These are phyloP conservation scores for Moricandia arvensis DNA, from an alignment of 345 rosid genomes.

Conservation along the genomic window DNA sequence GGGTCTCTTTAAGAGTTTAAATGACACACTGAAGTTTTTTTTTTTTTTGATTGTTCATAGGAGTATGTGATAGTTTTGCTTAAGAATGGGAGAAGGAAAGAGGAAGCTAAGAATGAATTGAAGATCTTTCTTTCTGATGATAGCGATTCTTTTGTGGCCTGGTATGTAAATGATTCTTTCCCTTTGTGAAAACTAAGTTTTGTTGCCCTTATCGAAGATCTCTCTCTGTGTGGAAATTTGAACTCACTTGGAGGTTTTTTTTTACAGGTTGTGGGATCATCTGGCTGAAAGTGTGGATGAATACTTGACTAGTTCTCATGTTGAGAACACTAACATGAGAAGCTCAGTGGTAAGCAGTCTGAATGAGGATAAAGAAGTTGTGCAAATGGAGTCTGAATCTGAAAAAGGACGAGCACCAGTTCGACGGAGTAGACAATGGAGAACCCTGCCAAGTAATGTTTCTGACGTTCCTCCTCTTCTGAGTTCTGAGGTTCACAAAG, in stretches of 20 bases:
- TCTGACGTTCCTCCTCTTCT: conserved; percentile 62
- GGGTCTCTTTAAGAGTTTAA: neutral
- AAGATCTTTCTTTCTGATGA: conserved; percentile 89
- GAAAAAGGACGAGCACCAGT: conserved; percentile 47
- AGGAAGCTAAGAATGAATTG: conserved; percentile 84
- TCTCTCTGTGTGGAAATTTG: neutral
- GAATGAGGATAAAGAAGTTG: conserved; percentile 36
- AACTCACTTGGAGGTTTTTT: neutral
- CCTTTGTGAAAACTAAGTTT: neutral
- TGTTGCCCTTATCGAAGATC: neutral
- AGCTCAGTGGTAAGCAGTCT: conserved; percentile 36
- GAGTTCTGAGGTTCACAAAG: conserved; percentile 56
- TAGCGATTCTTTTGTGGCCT: conserved; percentile 75
- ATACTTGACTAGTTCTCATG: conserved; percentile 47
- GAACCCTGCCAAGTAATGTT: conserved; percentile 49
- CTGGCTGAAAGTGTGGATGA: conserved; percentile 59
- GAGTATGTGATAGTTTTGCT: conserved; percentile 88
- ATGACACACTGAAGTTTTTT: conserved; percentile 9
- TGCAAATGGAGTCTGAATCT: conserved; percentile 43
- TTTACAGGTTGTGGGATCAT: conserved; percentile 95
- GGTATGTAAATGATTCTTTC: conserved; percentile 44
- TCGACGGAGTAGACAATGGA: conserved; percentile 69
- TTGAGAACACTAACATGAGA: conserved; percentile 35
- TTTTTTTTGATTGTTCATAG: conserved; percentile 43
- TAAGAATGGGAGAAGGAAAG: conserved; percentile 81